Percentiles rank a stretch among this genome's conserved stretches.
These are phyloP conservation scores for Neohortaea acidophila DNA, from an alignment of 495 filamentous ascomycete species.

Conservation along the genomic window DNA sequence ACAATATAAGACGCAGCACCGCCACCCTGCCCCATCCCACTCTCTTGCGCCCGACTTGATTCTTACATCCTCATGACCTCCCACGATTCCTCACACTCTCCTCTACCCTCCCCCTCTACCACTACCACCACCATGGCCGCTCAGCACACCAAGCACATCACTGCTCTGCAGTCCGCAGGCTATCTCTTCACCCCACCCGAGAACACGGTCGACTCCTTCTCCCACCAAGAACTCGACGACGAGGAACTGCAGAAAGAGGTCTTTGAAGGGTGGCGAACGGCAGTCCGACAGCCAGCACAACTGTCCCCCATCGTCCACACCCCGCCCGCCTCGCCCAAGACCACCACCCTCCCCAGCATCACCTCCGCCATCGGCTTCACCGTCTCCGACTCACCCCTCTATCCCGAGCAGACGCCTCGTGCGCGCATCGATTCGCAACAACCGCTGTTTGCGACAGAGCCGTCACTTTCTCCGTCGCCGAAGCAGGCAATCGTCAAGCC, in stretches of 20 bases:
- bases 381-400: slow-evolving; percentile 3
- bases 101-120: neutral
- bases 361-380: neutral
- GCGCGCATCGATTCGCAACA: neutral
- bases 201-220: slow-evolving; percentile 8
- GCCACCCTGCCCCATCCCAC: neutral
- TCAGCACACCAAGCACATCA: neutral
- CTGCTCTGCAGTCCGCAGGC: neutral
- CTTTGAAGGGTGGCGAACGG: too few species aligned
- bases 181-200: slow-evolving; percentile 11
- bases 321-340: slow-evolving; percentile 11
- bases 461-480: too few species aligned
- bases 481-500: too few species aligned
- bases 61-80: neutral
- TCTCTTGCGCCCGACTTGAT: neutral
- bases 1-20: too few species aligned
- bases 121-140: neutral
- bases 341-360: neutral
- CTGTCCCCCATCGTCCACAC: slow-evolving; percentile 7
- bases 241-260: neutral
- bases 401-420: slow-evolving; percentile 2
- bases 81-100: neutral
- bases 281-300: neutral
- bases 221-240: neutral
- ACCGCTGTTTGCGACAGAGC: slow-evolving; percentile 1